Conservation (phyloP, 2,329 filamentous ascomycete genomes). For the Calonectria hawksworthii region DNA sequence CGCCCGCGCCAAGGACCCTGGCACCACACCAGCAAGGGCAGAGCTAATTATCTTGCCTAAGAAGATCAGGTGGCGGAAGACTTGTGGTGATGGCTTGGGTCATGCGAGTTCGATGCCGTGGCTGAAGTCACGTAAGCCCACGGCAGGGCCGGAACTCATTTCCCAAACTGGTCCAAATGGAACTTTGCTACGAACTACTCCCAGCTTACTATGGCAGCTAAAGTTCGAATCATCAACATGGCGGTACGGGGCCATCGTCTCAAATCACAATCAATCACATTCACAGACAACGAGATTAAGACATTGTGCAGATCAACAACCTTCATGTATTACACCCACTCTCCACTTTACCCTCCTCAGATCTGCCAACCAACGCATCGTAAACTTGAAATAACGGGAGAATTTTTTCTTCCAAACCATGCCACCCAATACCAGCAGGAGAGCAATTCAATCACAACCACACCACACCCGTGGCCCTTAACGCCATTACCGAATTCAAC, state of each 20-base stretch:
- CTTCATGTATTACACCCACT: slow-evolving; percentile 40
- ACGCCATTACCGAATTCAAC: slow-evolving; percentile 36
- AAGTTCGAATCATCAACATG: background rate
- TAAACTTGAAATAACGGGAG: slow-evolving; percentile 28
- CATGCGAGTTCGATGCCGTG: background rate
- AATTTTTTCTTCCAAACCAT: slow-evolving; percentile 44
- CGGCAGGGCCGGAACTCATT: background rate
- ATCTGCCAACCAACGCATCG: slow-evolving; percentile 21
- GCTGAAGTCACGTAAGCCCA: background rate
- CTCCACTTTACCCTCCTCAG: slow-evolving; percentile 23
- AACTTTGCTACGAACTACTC: background rate
- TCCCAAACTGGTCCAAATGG: background rate
- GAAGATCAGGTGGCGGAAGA: background rate
- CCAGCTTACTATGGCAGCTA: background rate
- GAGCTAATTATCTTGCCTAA: background rate
- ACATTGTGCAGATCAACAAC: slow-evolving; percentile 24
- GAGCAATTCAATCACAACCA: slow-evolving; percentile 29
- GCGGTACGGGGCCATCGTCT: background rate
- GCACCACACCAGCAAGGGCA: background rate
- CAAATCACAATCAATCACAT: background rate
- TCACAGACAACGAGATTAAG: background rate
- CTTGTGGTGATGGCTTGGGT: slow-evolving; percentile 1
- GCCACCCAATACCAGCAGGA: slow-evolving; percentile 23
- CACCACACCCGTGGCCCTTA: slow-evolving; percentile 25
- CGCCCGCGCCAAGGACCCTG: background rate